These are phyloP conservation scores for Cercospora nicotianae DNA, from an alignment of 2,329 filamentous ascomycete species.

Conservation along the genomic window DNA sequence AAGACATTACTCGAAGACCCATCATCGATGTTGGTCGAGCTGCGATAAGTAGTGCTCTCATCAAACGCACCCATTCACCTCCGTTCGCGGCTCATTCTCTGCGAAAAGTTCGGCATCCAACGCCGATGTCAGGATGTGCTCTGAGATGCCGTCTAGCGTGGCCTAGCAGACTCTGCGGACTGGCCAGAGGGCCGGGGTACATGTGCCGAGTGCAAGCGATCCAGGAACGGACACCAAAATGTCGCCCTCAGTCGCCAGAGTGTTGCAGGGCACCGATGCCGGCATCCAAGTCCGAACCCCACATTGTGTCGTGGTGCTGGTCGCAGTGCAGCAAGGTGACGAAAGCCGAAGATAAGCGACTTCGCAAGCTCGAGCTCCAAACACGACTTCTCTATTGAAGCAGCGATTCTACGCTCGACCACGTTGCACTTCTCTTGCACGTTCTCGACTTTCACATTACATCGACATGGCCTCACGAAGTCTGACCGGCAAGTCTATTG, in stretches of 20 bases:
- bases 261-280: neutral
- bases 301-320: neutral
- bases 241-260: neutral
- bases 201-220: constrained; percentile 9
- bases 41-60: constrained; percentile 55
- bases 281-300: constrained; percentile 10
- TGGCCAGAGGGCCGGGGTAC: neutral
- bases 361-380: constrained; percentile 10
- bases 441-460: neutral
- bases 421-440: neutral
- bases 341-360: constrained; percentile 18
- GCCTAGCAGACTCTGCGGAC: neutral
- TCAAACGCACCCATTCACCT: neutral
- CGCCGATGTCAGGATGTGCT: neutral
- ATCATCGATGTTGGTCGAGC: constrained; percentile 79
- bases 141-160: neutral
- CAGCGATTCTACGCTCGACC: neutral
- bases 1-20: constrained; percentile 77
- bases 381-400: constrained; percentile 1
- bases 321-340: neutral
- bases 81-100: constrained; percentile 3
- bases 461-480: constrained; percentile 19
- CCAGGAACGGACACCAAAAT: constrained; percentile 4
- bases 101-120: constrained; percentile 3
- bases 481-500: constrained; percentile 14